Percentiles rank a stretch among this genome's conserved stretches.
Evolutionary conservation across 768 basidiomycete species (phyloP).

Genomic region (Russula compacta): DNA sequence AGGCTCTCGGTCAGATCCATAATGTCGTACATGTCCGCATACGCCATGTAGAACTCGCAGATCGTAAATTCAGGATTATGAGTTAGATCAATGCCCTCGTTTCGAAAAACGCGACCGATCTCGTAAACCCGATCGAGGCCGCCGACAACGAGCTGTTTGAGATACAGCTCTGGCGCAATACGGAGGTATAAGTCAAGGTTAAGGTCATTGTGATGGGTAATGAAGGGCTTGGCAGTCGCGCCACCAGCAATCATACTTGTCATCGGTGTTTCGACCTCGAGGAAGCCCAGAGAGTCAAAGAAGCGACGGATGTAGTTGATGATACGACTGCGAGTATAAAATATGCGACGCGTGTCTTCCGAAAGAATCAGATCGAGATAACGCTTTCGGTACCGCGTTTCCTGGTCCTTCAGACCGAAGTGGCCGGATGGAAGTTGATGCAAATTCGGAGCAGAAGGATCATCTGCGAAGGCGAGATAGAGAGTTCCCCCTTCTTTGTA

Average conservation of each 20-base stretch:
- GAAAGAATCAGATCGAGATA: conserved; percentile 98
- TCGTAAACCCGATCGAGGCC: conserved; percentile 98
- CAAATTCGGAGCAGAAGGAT: conserved; percentile 85
- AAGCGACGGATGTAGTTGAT: conserved; percentile 90
- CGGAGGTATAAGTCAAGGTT: conserved; percentile 94
- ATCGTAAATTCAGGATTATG: conserved; percentile 99
- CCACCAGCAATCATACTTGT: conserved; percentile 95
- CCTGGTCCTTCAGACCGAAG: conserved; percentile 95
- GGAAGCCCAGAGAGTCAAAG: conserved; percentile 85
- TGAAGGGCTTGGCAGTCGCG: conserved; percentile 96
- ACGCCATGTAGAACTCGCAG: conserved; percentile 99
- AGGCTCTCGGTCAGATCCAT: conserved; percentile 96
- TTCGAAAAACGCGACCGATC: conserved; percentile 96
- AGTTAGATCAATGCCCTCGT: conserved; percentile 97
- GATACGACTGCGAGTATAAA: conserved; percentile 81
- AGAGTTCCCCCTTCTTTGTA: conserved; percentile 93
- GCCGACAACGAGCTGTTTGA: conserved; percentile 95
- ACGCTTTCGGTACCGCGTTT: conserved; percentile 95
- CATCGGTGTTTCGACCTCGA: conserved; percentile 99
- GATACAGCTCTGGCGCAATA: conserved; percentile 94
- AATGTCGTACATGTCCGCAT: conserved; percentile 96
- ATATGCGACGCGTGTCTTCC: conserved; percentile 79
- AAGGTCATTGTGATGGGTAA: conserved; percentile 99
- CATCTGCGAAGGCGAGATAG: conserved; percentile 74
- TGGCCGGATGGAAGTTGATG: conserved; percentile 91